phyloP scores from a whole-genome alignment of 2,329 filamentous ascomycete genomes.

The Talaromyces atroroseus region DNA sequence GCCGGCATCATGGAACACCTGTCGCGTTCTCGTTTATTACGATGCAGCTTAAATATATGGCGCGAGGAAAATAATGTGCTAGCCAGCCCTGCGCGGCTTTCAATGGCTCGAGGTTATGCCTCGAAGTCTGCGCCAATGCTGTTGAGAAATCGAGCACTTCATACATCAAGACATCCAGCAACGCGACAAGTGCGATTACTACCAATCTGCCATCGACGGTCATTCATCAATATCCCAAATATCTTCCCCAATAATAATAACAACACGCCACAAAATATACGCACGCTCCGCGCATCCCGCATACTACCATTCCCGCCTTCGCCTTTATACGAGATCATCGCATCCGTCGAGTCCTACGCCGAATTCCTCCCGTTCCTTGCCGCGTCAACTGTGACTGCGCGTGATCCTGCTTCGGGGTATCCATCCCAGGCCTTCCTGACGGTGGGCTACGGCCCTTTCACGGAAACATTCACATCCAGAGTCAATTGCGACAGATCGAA shows the following conservation, averaged over 20 bases:
- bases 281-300: constrained; percentile 67
- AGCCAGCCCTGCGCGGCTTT: neutral
- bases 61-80: neutral
- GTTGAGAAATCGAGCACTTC: neutral
- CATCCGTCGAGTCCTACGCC: constrained; percentile 79
- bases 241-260: constrained; percentile 17
- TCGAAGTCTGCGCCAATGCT: neutral
- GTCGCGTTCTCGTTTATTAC: neutral
- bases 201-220: neutral
- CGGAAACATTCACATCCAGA: constrained; percentile 75
- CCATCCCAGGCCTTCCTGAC: constrained; percentile 73
- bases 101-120: neutral
- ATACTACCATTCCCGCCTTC: constrained; percentile 67
- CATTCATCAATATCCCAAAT: constrained; percentile 13
- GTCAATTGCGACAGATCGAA: constrained; percentile 68
- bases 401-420: constrained; percentile 49
- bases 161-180: neutral
- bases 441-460: constrained; percentile 77
- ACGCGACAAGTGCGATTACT: neutral
- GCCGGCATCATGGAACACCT: neutral
- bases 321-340: constrained; percentile 76
- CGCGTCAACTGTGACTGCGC: constrained; percentile 68
- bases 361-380: constrained; percentile 90
- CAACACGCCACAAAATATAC: constrained; percentile 42
- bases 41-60: neutral